phyloP scores from a whole-genome alignment of 2,329 filamentous ascomycete species.

The Xylariales sp. region DNA sequence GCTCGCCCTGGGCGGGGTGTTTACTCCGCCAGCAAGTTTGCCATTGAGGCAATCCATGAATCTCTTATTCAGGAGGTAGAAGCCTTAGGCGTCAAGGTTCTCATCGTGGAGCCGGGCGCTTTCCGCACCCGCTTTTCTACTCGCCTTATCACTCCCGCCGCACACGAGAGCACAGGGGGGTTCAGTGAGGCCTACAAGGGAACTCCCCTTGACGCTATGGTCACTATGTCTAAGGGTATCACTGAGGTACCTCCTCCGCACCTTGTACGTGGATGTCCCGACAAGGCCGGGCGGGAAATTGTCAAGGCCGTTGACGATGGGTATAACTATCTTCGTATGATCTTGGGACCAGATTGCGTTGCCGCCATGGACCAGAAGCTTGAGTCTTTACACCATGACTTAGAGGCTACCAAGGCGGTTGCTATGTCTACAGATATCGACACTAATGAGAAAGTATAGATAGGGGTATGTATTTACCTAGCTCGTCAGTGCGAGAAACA shows the following conservation, averaged over 20 bases:
- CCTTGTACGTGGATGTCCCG: constrained; percentile 29
- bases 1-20: constrained; percentile 33
- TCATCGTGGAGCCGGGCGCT: constrained; percentile 37
- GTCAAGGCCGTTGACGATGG: constrained; percentile 34
- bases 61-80: constrained; percentile 33
- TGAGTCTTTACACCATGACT: constrained; percentile 17
- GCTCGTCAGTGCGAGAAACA: no score
- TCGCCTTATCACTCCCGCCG: constrained; percentile 23
- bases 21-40: constrained; percentile 40
- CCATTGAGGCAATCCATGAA: constrained; percentile 38
- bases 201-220: constrained; percentile 32
- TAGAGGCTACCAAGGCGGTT: constrained; percentile 24
- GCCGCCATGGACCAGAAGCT: constrained; percentile 32
- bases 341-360: constrained; percentile 36
- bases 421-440: constrained; percentile 28
- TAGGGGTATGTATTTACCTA: no score
- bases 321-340: constrained; percentile 40
- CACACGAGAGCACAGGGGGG: constrained; percentile 24
- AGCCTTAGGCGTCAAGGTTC: constrained; percentile 33
- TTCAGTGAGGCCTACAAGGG: constrained; percentile 33
- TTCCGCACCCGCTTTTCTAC: constrained; percentile 36
- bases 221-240: constrained; percentile 15
- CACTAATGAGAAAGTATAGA: constrained; percentile 12
- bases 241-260: constrained; percentile 14
- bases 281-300: constrained; percentile 38